Base-by-base conservation (phyloP, 1,284 basidiomycete species). In the Leccinum griseonigrum region DNA sequence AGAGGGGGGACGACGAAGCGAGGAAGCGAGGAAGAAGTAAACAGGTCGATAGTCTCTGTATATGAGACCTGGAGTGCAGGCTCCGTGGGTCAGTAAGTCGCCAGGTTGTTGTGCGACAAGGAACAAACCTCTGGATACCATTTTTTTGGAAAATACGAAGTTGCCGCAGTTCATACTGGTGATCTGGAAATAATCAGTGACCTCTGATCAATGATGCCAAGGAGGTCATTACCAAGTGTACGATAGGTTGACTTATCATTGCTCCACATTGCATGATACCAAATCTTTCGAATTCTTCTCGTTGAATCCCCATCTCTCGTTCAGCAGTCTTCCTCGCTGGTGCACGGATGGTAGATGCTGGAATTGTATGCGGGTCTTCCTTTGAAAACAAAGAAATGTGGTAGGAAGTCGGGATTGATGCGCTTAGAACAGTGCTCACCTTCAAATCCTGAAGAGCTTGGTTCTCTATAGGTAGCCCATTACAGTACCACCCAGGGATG, bases 401-500 rank as follows among this genome's bases (percentile, higher is more conserved):
- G 18, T 32, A 22, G 22, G 43, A 8, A 29, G 26, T 28, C 26
- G 50, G 26, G 8, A 16, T 22, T 16, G 22, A 7, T 13, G 36
- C 9, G 8, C 29, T 9, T 46, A 8, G 26, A 53, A 53, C 4
- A 32, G 14, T 13, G 4, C 84, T 62, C 71, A 90, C 92, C 61
- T 84, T 83, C n/a, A 93, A 80, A 54, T 87, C 84, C 64, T 90
- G 81, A 34, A 98, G 78, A 0, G 95, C 92, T 73, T 97, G 97
- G 69, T 94, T 92, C 75, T 97, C 95, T 65, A 99, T 98, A 0
- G 97, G 97, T 16, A 99, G 84, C 2, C 97, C 97, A 71, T 99
- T 97, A 71, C 97, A 99, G 73, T 99, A 97, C 95, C 95, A 99
- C 4, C 97, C 97, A 31, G 97, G 97, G 43, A 92, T 77, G 76